Conservation (phyloP, 163 green algal genomes). For the Trebouxiophyceae sp. region DNA sequence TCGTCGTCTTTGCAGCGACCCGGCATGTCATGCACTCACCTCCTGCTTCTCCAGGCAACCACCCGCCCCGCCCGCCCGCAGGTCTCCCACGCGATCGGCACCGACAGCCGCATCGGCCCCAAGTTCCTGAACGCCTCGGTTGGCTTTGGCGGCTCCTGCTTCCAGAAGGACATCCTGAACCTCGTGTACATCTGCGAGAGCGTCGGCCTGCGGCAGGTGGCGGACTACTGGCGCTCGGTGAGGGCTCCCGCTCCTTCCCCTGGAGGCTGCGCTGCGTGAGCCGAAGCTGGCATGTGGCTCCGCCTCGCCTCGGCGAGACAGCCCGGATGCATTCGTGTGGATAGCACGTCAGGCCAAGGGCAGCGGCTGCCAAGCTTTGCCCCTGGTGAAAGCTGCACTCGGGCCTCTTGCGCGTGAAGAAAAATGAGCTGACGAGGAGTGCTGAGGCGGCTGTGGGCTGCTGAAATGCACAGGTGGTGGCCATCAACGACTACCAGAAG, state of each 20-base stretch:
- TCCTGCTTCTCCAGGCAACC: background rate
- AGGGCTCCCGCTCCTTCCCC: background rate
- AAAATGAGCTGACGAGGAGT: too few species aligned
- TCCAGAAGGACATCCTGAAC: slow-evolving; percentile 99
- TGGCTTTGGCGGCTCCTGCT: slow-evolving; percentile 98
- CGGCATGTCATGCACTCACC: background rate
- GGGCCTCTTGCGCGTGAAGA: too few species aligned
- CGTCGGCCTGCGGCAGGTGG: slow-evolving; percentile 86
- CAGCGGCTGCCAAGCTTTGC: background rate
- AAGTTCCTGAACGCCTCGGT: slow-evolving; percentile 99
- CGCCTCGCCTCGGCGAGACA: too few species aligned
- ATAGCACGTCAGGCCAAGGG: background rate
- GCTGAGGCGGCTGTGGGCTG: too few species aligned
- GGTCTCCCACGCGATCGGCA: slow-evolving; percentile 83
- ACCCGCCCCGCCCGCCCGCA: too few species aligned
- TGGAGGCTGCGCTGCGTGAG: too few species aligned
- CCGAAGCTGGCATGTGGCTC: too few species aligned
- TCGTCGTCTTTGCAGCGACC: too few species aligned
- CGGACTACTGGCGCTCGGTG: slow-evolving; percentile 81
- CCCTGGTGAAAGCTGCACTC: background rate
- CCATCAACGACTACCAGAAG: slow-evolving; percentile 99
- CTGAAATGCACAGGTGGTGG: slow-evolving; percentile 84
- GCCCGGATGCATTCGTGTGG: background rate
- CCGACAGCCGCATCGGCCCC: slow-evolving; percentile 87
- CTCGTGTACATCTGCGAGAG: slow-evolving; percentile 98